Base-by-base conservation (phyloP, 2,329 filamentous ascomycete species). In the Colletotrichum incanum region DNA sequence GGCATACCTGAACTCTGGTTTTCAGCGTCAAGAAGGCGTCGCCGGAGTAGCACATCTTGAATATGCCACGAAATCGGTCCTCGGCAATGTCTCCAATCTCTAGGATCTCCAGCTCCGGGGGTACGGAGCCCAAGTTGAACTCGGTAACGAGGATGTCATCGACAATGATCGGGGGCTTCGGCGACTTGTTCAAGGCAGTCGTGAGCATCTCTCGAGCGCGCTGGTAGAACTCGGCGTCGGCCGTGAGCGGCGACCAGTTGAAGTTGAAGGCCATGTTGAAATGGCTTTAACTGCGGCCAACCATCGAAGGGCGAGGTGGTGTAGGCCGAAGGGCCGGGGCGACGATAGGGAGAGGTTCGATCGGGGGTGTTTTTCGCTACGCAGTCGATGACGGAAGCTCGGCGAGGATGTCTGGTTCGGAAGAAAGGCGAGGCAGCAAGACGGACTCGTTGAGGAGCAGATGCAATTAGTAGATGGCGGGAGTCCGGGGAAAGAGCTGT, bases 221-320 rank as follows among this genome's bases (percentile, higher is more conserved):
- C 81, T 93, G 91, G 84, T 96, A 96, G 84, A 96, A 96, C 77
- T 92, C 90, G 79, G 94, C 96, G 86, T 98, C 96, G 80, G 96
- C 96, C 85, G 97, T 96, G 76, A 99, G 89, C 80, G 96, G 96
- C 90, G 95, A 98, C 96, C 96, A 99, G 94, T 98, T 98, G 93
- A 99, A 99, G 88, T 98, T 98, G 93, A 99, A 99, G 77, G 96
- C 96, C 96, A 99, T 99, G 84, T 85, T 88, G 83, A 84, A 83
- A 85, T 85, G 84, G 84, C 85, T 75, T 75, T 81, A 79, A 77
- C 58, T 74, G 75, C 73, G 68, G 65, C 59, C 60, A 65, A 75
- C 72, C 73, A 75, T 75, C 67, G 73, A 73, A 69, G 54, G 64
- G 65, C 31, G 58, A 65, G 12, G 61, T 63, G 55, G 49, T 71